A percentile compares a stretch with the other conserved stretches of the same genome.
These are phyloP conservation scores for Eucalyptus shirleyi DNA, from an alignment of 345 rosid genomes.

Conservation along the genomic window DNA sequence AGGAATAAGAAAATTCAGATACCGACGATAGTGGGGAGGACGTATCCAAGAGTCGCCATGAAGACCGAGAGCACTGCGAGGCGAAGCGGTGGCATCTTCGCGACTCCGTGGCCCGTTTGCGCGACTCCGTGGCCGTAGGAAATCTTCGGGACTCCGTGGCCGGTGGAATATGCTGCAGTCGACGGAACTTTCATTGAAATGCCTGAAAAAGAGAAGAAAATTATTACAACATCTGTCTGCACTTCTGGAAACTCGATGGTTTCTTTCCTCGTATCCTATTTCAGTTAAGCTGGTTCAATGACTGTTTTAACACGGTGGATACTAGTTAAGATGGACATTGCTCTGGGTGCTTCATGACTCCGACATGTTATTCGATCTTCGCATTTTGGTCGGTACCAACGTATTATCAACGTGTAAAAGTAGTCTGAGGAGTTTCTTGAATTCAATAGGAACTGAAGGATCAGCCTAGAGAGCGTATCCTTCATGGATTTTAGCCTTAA, in stretches of 20 bases:
- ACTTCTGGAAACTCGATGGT: not conserved
- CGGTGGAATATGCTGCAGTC: not conserved
- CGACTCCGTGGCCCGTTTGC: not conserved
- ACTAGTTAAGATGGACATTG: not conserved
- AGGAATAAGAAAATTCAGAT: not conserved
- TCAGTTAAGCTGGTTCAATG: not conserved
- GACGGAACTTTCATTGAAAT: not conserved
- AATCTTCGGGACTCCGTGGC: not conserved
- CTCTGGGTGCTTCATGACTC: not conserved
- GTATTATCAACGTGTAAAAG: not conserved
- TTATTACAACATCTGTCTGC: not conserved
- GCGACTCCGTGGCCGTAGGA: no score
- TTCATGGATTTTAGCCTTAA: not conserved
- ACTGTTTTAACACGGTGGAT: not conserved
- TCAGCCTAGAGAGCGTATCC: not conserved
- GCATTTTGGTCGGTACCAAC: not conserved
- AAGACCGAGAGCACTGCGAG: conserved; percentile 1
- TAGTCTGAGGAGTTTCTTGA: not conserved
- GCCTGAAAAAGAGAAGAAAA: not conserved
- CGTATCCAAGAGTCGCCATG: conserved; percentile 2
- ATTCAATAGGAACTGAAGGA: not conserved
- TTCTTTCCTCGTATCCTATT: not conserved
- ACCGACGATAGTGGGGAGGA: not conserved
- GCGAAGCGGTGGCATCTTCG: not conserved
- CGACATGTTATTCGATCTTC: not conserved